A percentile compares a stretch with the other conserved stretches of the same genome.
phyloP scores from a whole-genome alignment of 768 basidiomycete species.

The Lactarius sp. region DNA sequence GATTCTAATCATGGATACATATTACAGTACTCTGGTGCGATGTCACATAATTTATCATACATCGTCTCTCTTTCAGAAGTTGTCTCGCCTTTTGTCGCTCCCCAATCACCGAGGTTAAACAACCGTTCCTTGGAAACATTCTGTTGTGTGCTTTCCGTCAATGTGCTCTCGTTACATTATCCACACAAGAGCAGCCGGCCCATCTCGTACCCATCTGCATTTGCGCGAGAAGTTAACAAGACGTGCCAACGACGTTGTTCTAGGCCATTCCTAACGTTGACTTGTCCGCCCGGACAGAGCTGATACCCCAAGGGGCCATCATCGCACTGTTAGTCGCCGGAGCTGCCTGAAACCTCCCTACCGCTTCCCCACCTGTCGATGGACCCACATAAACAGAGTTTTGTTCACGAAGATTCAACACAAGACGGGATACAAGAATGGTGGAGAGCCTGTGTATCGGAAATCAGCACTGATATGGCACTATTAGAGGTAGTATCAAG shows the following conservation, averaged over 20 bases:
- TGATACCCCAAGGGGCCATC: too few species aligned
- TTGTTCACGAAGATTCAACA: constrained; percentile 8
- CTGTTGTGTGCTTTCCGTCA: neutral
- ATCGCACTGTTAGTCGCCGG: too few species aligned
- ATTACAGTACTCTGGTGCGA: too few species aligned
- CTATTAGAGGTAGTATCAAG: too few species aligned
- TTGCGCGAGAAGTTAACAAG: neutral
- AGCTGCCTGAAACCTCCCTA: neutral
- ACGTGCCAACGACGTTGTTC: too few species aligned
- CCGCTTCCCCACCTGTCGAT: neutral
- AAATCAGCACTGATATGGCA: neutral
- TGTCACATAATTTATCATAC: neutral
- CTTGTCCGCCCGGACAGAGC: neutral
- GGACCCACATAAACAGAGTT: neutral
- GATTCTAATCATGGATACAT: too few species aligned
- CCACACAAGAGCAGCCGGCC: neutral
- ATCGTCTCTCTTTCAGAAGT: neutral
- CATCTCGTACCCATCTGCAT: neutral
- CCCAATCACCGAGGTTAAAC: neutral
- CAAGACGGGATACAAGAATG: constrained; percentile 8
- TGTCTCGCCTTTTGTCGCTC: neutral
- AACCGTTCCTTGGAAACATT: neutral
- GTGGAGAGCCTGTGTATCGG: neutral
- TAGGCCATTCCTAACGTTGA: neutral
- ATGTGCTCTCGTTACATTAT: neutral